These are phyloP conservation scores for Penicillium dipodomyicola DNA, from an alignment of 495 filamentous ascomycete species.

Conservation along the genomic window DNA sequence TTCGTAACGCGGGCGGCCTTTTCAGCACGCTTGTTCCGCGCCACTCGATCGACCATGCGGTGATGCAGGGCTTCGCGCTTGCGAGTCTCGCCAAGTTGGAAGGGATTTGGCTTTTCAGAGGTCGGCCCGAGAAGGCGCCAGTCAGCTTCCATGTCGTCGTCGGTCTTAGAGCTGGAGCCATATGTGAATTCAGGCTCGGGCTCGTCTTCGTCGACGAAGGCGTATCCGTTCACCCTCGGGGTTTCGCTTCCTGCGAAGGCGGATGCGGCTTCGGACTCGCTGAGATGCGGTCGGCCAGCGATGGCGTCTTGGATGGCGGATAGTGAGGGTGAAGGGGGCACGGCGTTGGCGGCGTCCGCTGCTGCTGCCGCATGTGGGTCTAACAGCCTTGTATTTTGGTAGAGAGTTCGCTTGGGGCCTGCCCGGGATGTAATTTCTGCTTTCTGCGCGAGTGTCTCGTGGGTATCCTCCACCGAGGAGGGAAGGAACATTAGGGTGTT, in stretches of 20 bases:
- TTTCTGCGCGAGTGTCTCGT: slow-evolving; percentile 63
- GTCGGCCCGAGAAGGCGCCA: slow-evolving; percentile 52
- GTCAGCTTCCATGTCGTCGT: slow-evolving; percentile 19
- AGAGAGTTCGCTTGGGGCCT: slow-evolving; percentile 71
- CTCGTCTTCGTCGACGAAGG: slow-evolving; percentile 86
- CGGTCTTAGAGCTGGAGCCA: slow-evolving; percentile 12
- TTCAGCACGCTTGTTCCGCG: slow-evolving; percentile 65
- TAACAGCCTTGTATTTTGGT: slow-evolving; percentile 76
- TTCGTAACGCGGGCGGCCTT: slow-evolving; percentile 48
- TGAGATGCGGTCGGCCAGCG: slow-evolving; percentile 63
- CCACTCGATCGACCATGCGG: slow-evolving; percentile 84
- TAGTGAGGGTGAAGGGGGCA: slow-evolving; percentile 76
- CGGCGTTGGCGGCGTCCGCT: slow-evolving; percentile 29
- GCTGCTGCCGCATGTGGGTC: slow-evolving; percentile 31
- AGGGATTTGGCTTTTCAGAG: slow-evolving; percentile 72
- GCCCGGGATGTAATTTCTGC: slow-evolving; percentile 70
- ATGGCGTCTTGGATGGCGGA: slow-evolving; percentile 86
- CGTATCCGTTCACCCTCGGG: slow-evolving; percentile 86
- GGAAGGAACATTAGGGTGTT: slow-evolving; percentile 91
- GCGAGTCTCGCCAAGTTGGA: slow-evolving; percentile 72
- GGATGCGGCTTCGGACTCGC: slow-evolving; percentile 64
- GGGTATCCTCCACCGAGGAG: slow-evolving; percentile 59
- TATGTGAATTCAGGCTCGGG: slow-evolving; percentile 32
- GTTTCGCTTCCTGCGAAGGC: slow-evolving; percentile 63
- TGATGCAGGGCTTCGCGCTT: slow-evolving; percentile 82